These are phyloP conservation scores for Pezicula radicicola DNA, from an alignment of 2,329 filamentous ascomycete genomes.

Conservation along the genomic window DNA sequence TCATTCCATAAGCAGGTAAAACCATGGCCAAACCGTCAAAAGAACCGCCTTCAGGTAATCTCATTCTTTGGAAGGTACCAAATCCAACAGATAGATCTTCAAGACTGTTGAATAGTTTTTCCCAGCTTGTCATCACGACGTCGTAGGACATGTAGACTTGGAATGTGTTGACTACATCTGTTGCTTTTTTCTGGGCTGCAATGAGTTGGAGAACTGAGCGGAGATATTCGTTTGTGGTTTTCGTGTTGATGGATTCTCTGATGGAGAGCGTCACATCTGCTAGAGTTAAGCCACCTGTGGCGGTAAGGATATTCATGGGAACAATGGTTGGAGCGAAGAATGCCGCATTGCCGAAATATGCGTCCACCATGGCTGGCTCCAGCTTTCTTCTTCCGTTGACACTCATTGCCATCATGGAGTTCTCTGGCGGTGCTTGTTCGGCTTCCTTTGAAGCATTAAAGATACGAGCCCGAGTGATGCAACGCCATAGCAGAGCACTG, in stretches of 20 bases:
- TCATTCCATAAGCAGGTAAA: slow-evolving; percentile 6
- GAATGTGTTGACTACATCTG: slow-evolving; percentile 4
- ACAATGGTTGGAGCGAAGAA: neutral
- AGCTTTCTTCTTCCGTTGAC: slow-evolving; percentile 6
- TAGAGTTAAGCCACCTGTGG: neutral
- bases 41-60: neutral
- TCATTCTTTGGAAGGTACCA: slow-evolving; percentile 2
- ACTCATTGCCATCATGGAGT: slow-evolving; percentile 1
- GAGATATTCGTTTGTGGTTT: slow-evolving; percentile 2
- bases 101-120: neutral
- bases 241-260: neutral
- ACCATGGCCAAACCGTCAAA: slow-evolving; percentile 6
- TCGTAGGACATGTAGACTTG: slow-evolving; percentile 5
- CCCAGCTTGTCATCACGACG: slow-evolving; percentile 6
- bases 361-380: neutral
- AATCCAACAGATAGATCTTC: slow-evolving; percentile 6
- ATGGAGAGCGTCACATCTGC: slow-evolving; percentile 1
- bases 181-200: neutral
- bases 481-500: slow-evolving; percentile 3
- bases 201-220: slow-evolving; percentile 2
- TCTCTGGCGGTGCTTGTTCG: neutral
- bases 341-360: slow-evolving; percentile 4
- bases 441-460: neutral
- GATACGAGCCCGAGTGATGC: slow-evolving; percentile 5
- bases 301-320: neutral